Base-by-base conservation (phyloP, 1,284 basidiomycete species). In the Anthracocystis walkeri region DNA sequence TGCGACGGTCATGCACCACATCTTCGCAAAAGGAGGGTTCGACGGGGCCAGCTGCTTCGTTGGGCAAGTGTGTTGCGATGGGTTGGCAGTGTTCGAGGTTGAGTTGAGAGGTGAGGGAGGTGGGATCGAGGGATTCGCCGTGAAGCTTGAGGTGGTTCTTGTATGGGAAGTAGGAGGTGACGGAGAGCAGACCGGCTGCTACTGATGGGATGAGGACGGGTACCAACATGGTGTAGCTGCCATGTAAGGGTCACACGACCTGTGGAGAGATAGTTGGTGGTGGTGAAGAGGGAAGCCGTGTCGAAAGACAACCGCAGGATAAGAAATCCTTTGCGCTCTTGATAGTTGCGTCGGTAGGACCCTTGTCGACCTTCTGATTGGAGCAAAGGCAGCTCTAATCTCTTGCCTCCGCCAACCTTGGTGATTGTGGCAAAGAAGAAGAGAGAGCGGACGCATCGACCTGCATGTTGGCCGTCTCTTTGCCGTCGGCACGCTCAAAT, bases 1-100 rank as follows among this genome's bases (percentile, higher is more conserved):
- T 65, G 16, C 62, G 69, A 10, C 50, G 60, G 38, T 80, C 77
- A 2, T 78, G 65, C 2, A 66, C 74, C 14, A 78, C 55, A 48
- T 80, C 78, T 41, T 80, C 78, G 63, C 78, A 80, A 60, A 70
- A 74, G 14, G 67, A 65, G 2, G 75, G 69, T 55, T 73, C 75
- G n/a, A 62, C 65, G 0, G 75, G 58, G 11, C 59, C 65, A n/a
- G 75, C 71, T 23, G 66, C 54, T 25, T 67, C 63, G 63, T 70
- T 58, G 21, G 63, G 57, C 27, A 65, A 29, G 8, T 62, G 56
- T 27, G 68, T 60, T 8, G 54, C 55, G 49, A 71, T 44, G 3
- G 71, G 55, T 16, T 61, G 40, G 40, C 69, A 72, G 38, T 66
- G 52, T 18, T 74, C 62, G 45, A 78, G 72, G 31, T 78, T 75